Conservation (phyloP, 2,329 filamentous ascomycete species). For the Camptophora hylomeconis region DNA sequence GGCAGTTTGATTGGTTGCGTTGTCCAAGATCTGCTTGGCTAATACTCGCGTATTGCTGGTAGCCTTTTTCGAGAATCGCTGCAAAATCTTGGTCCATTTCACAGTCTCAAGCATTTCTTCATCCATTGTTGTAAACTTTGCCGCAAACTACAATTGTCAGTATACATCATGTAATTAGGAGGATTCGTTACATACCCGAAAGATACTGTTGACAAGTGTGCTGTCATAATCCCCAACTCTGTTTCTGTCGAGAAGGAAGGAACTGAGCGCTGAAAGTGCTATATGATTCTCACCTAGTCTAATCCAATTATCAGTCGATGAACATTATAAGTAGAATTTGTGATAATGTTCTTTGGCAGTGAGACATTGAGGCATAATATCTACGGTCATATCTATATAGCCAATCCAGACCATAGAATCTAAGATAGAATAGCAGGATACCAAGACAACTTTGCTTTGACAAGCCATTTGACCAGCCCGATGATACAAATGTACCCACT, state of each 20-base stretch:
- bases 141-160: constrained; percentile 34
- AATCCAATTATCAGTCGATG: constrained; percentile 20
- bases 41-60: constrained; percentile 42
- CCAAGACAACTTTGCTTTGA: no score
- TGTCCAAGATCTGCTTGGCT: constrained; percentile 41
- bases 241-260: constrained; percentile 35
- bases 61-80: constrained; percentile 45
- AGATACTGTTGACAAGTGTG: constrained; percentile 28
- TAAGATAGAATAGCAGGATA: no score
- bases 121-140: constrained; percentile 43
- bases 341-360: constrained; percentile 3
- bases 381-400: no score
- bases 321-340: no score
- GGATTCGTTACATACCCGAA: constrained; percentile 26
- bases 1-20: constrained; percentile 28
- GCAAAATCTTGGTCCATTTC: constrained; percentile 45
- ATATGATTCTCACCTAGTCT: constrained; percentile 38
- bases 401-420: no score
- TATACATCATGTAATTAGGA: constrained; percentile 1
- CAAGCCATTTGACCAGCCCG: no score
- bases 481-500: no score
- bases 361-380: no score
- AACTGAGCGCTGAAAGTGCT: constrained; percentile 33
- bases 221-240: constrained; percentile 35
- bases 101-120: constrained; percentile 46